Evolutionary conservation across 2,329 filamentous ascomycete genomes (phyloP).

Genomic region (Fusarium humuli): DNA sequence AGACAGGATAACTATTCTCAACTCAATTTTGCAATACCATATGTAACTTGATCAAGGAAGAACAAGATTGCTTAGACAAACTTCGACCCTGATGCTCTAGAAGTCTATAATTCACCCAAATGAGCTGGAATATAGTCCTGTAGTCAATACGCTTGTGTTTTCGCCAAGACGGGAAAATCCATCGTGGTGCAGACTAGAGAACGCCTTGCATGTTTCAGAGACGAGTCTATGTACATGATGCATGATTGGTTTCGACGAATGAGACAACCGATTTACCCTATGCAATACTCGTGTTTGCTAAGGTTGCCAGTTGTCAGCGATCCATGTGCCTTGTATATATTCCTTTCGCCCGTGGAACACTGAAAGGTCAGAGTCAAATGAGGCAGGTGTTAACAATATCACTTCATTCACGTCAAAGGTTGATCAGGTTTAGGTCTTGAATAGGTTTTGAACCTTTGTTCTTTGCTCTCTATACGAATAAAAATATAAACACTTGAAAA

Average conservation of each 20-base stretch:
- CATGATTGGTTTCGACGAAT: conserved; percentile 26
- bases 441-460: conserved; percentile 1
- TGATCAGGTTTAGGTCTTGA: neutral
- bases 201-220: conserved; percentile 31
- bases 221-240: conserved; percentile 19
- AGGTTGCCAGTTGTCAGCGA: neutral
- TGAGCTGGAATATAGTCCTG: neutral
- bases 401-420: neutral
- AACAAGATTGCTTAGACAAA: no score
- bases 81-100: neutral
- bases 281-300: neutral
- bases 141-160: neutral
- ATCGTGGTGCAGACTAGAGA: conserved; percentile 10
- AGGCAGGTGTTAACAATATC: neutral
- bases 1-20: neutral
- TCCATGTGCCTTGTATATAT: neutral
- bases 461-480: conserved; percentile 15
- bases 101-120: no score
- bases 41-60: neutral
- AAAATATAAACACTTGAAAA: conserved; percentile 37
- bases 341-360: neutral
- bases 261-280: neutral
- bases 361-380: neutral
- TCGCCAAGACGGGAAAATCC: neutral
- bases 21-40: neutral